Conservation (phyloP, 768 basidiomycete species). For the Suillus clintonianus region DNA sequence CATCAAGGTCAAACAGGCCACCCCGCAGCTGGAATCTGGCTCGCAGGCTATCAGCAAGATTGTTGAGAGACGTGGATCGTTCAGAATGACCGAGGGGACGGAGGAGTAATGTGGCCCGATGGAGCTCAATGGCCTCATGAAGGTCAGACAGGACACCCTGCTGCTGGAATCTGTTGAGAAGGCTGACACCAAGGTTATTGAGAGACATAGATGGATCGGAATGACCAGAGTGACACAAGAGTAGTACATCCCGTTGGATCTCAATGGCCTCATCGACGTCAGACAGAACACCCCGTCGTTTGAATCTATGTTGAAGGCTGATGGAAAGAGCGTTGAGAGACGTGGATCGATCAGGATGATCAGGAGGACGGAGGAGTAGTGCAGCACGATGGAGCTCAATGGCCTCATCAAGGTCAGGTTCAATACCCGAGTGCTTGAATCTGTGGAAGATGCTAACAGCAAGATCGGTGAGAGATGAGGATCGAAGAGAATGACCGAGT, state of each 20-base stretch:
- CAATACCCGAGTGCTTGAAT: too few relatives aligned
- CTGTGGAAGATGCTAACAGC: too few relatives aligned
- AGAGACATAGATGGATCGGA: conserved; percentile 12
- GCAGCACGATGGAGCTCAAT: too few relatives aligned
- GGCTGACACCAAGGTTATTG: conserved; percentile 15
- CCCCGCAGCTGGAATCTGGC: conserved; percentile 9
- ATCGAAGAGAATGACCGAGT: not conserved
- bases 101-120: conserved; percentile 12
- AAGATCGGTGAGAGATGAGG: too few relatives aligned
- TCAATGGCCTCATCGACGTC: conserved; percentile 25
- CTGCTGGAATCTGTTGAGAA: conserved; percentile 9
- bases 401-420: too few relatives aligned
- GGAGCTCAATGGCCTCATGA: conserved; percentile 16
- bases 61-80: conserved; percentile 23
- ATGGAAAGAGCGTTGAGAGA: conserved; percentile 22
- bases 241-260: conserved; percentile 14
- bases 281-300: conserved; percentile 17
- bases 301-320: conserved; percentile 22
- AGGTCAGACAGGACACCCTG: conserved; percentile 13
- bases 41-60: conserved; percentile 4
- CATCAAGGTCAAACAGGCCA: conserved; percentile 11
- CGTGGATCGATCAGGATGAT: conserved; percentile 3
- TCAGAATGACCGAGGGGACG: not conserved
- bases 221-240: conserved; percentile 8
- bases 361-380: not conserved